Percentiles rank a stretch among this genome's conserved stretches.
phyloP scores from a whole-genome alignment of 164 flowering plant species.

The Santalum album region DNA sequence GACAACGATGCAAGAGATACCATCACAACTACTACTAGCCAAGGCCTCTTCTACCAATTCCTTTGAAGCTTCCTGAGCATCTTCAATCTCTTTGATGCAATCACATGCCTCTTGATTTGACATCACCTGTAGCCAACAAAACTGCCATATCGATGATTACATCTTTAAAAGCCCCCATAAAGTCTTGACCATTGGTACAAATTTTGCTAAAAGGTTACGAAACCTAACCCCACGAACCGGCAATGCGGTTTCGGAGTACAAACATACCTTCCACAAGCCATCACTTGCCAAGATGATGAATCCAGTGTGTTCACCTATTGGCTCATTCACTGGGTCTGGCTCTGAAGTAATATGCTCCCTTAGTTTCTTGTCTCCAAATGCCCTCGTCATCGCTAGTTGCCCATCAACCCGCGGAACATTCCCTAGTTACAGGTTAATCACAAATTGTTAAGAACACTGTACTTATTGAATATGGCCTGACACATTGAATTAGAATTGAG shows the following conservation, averaged over 20 bases:
- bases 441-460: too few species aligned
- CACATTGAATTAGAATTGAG: too few species aligned
- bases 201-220: too few species aligned
- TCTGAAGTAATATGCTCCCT: conserved; percentile 24
- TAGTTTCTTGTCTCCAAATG: conserved; percentile 31
- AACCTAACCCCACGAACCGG: too few species aligned
- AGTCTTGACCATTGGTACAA: too few species aligned
- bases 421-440: conserved; percentile 11
- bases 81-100: conserved; percentile 8
- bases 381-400: conserved; percentile 28
- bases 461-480: too few species aligned
- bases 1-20: conserved; percentile 23
- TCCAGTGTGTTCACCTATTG: conserved; percentile 12
- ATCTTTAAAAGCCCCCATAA: too few species aligned
- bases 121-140: conserved; percentile 17
- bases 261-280: conserved; percentile 28
- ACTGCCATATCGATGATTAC: too few species aligned
- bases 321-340: conserved; percentile 14
- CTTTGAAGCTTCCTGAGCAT: conserved; percentile 23
- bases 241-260: too few species aligned
- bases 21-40: conserved; percentile 15
- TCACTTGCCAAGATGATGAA: conserved; percentile 28
- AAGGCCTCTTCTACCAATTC: conserved; percentile 18
- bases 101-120: conserved; percentile 23
- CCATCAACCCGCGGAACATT: conserved; percentile 29